Conservation (phyloP, 75 land plant genomes). For the Selaginella moellendorffii region DNA sequence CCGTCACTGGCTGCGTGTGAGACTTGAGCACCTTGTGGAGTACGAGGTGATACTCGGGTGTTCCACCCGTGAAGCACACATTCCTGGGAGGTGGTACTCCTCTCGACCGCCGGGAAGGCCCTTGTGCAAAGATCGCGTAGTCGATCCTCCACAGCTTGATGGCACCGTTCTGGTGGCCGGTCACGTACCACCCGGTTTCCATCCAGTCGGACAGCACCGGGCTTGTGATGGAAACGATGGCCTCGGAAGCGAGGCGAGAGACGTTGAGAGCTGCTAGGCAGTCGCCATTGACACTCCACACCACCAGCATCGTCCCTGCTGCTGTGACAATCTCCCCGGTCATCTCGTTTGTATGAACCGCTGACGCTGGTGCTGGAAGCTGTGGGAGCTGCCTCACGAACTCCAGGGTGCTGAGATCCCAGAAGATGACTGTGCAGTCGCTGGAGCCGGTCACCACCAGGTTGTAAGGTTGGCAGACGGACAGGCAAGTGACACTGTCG, state of each 20-base stretch:
- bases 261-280: slow-evolving; percentile 88
- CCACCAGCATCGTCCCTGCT: slow-evolving; percentile 71
- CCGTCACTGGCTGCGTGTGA: slow-evolving; percentile 82
- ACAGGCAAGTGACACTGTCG: slow-evolving; percentile 62
- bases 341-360: slow-evolving; percentile 77
- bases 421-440: slow-evolving; percentile 75
- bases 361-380: slow-evolving; percentile 82
- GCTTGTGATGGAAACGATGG: slow-evolving; percentile 63
- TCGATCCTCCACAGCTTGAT: slow-evolving; percentile 86
- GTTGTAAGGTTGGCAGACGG: slow-evolving; percentile 85
- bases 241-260: slow-evolving; percentile 79
- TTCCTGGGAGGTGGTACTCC: background rate
- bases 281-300: slow-evolving; percentile 98
- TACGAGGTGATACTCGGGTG: slow-evolving; percentile 69
- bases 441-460: slow-evolving; percentile 86
- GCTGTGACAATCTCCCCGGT: slow-evolving; percentile 92
- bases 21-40: slow-evolving; percentile 58
- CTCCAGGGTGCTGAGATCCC: slow-evolving; percentile 79
- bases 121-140: slow-evolving; percentile 20
- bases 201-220: slow-evolving; percentile 72
- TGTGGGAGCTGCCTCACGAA: slow-evolving; percentile 93
- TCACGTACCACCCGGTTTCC: slow-evolving; percentile 85
- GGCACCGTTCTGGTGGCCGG: slow-evolving; percentile 93
- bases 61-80: slow-evolving; percentile 18
- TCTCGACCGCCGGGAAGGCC: background rate